These are phyloP conservation scores for Escovopsis sp. DNA, from an alignment of 2,329 filamentous ascomycete genomes.

Conservation along the genomic window DNA sequence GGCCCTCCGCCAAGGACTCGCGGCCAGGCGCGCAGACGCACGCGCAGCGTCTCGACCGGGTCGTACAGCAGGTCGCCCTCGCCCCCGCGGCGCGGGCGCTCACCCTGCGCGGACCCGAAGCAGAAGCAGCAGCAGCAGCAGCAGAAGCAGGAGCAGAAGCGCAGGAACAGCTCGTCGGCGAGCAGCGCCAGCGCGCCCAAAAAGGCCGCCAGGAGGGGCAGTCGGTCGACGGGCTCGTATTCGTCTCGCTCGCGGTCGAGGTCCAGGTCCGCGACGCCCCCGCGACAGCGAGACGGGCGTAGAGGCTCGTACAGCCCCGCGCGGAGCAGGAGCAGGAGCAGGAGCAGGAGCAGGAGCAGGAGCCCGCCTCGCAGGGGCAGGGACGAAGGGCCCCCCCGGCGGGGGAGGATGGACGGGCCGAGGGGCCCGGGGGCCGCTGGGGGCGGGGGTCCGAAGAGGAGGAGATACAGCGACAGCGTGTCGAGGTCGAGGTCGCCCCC, in stretches of 20 bases:
- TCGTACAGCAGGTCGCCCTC: conserved; percentile 19
- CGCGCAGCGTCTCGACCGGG: conserved; percentile 17
- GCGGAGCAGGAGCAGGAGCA: conserved; percentile 9
- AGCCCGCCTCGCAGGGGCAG: conserved; percentile 6
- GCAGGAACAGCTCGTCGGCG: conserved; percentile 21
- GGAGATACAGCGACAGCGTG: conserved; percentile 17
- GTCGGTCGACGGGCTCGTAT: conserved; percentile 17
- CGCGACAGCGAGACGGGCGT: conserved; percentile 10
- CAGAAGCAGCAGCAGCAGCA: conserved; percentile 4
- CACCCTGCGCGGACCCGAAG: no score
- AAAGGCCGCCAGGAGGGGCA: conserved; percentile 11
- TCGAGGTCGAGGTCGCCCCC: conserved; percentile 20
- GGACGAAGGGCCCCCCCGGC: background rate
- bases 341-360: conserved; percentile 9
- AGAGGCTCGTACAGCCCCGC: conserved; percentile 13
- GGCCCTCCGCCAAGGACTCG: background rate
- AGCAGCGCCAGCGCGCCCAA: conserved; percentile 13
- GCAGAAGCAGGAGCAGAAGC: conserved; percentile 2
- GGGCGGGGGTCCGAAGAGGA: conserved; percentile 16
- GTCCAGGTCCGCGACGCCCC: conserved; percentile 10
- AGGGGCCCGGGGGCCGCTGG: conserved; percentile 10
- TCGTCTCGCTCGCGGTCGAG: conserved; percentile 19
- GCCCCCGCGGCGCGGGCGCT: conserved; percentile 9
- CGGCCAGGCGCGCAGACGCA: conserved; percentile 8
- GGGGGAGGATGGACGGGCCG: background rate